These are phyloP conservation scores for Lumnitzera littorea DNA, from an alignment of 345 rosid species.

Conservation along the genomic window DNA sequence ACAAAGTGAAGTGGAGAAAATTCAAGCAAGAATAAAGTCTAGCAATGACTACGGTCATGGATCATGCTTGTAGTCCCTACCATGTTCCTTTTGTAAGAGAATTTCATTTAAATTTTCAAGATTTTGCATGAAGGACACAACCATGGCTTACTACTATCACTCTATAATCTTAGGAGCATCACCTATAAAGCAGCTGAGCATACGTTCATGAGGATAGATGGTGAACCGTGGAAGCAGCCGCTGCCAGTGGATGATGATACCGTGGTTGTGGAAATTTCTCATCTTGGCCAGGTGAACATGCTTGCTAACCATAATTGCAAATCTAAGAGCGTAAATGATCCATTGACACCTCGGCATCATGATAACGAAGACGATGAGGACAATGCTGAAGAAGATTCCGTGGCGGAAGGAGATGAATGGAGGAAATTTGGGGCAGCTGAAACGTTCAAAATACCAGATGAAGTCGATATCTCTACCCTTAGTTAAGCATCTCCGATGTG, in stretches of 20 bases:
- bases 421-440: constrained; percentile 91
- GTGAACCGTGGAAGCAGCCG: constrained; percentile 93
- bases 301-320: constrained; percentile 68
- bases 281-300: constrained; percentile 83
- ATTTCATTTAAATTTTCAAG: too few species aligned
- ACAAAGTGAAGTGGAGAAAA: too few species aligned
- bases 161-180: too few species aligned
- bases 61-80: too few species aligned
- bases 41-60: too few species aligned
- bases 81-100: too few species aligned
- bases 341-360: constrained; percentile 14
- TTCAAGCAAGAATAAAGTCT: too few species aligned
- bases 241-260: constrained; percentile 63
- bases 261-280: constrained; percentile 76
- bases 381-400: constrained; percentile 29
- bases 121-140: too few species aligned
- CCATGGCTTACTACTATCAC: too few species aligned
- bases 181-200: constrained; percentile 32
- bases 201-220: constrained; percentile 84
- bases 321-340: constrained; percentile 45
- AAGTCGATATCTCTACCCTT: constrained; percentile 60
- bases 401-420: constrained; percentile 32
- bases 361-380: constrained; percentile 25
- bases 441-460: constrained; percentile 82
- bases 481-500: constrained; percentile 26